Conservation (phyloP, 208 protist species). For the Leishmania braziliensis region DNA sequence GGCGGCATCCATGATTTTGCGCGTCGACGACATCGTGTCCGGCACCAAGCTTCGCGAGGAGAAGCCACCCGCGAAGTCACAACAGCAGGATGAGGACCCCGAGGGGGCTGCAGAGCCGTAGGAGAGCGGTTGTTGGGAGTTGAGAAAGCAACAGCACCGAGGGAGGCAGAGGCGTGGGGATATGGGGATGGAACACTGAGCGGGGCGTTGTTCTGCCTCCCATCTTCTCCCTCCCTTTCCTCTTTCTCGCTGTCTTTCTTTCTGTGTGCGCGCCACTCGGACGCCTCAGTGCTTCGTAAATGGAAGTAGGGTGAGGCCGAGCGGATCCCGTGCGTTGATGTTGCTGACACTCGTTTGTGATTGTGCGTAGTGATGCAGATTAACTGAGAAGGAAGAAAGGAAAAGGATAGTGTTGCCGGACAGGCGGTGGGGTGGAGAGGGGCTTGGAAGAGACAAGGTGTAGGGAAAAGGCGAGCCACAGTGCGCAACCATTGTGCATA, state of each 20-base stretch:
- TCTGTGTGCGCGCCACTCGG: neutral
- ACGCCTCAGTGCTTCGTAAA: neutral
- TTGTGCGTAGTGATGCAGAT: neutral
- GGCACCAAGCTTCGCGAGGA: conserved; percentile 91
- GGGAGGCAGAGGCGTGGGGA: neutral
- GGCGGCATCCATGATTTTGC: conserved; percentile 97
- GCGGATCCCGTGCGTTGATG: neutral
- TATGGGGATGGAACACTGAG: neutral
- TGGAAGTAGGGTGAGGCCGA: neutral
- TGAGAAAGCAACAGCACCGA: conserved; percentile 14
- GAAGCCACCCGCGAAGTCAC: conserved; percentile 49
- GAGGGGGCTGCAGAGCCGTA: conserved; percentile 52
- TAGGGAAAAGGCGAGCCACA: neutral
- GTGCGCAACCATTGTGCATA: neutral
- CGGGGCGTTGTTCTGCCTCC: neutral
- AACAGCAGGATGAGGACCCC: conserved; percentile 64
- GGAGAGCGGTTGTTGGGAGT: neutral
- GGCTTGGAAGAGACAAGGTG: neutral
- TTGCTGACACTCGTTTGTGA: neutral
- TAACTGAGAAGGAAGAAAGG: neutral
- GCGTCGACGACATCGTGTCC: conserved; percentile 99
- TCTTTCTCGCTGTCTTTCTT: neutral
- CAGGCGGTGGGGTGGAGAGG: neutral
- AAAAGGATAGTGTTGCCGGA: neutral
- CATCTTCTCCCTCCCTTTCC: neutral